Conservation (phyloP, 331 rosid genomes). For the Stylosanthes scabra region DNA sequence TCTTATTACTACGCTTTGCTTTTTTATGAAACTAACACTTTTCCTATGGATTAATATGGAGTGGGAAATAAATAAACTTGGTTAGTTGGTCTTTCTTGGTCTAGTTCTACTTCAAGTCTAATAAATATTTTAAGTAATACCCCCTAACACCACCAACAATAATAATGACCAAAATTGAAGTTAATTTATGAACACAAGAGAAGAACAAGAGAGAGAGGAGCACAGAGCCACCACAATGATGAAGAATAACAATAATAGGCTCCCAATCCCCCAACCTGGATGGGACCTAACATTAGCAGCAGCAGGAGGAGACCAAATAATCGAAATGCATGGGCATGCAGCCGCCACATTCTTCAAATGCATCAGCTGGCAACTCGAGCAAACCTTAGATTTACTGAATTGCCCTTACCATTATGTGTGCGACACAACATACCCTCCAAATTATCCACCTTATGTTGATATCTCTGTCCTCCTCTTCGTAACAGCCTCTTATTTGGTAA, state of each 20-base stretch:
- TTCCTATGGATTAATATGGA: slow-evolving; percentile 2
- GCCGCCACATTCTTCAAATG: slow-evolving; percentile 77
- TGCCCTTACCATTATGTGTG: slow-evolving; percentile 94
- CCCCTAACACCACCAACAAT: slow-evolving; percentile 50
- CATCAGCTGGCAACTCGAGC: slow-evolving; percentile 91
- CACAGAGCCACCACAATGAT: no score
- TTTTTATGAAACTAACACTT: no score
- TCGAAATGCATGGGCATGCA: slow-evolving; percentile 46
- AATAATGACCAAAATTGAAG: slow-evolving; percentile 14
- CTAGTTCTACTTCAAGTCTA: slow-evolving; percentile 53
- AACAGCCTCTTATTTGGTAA: slow-evolving; percentile 61
- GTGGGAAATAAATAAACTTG: slow-evolving; percentile 31
- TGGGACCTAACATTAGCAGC: slow-evolving; percentile 30
- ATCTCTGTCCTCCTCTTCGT: slow-evolving; percentile 58
- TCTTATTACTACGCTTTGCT: slow-evolving; percentile 31
- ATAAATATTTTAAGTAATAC: background rate
- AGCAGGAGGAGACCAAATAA: no score
- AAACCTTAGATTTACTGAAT: slow-evolving; percentile 65
- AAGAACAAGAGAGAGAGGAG: background rate
- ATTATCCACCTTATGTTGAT: slow-evolving; percentile 64
- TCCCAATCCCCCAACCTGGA: slow-evolving; percentile 54
- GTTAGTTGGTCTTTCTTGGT: slow-evolving; percentile 77
- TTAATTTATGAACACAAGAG: slow-evolving; percentile 2
- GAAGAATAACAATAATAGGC: slow-evolving; percentile 40
- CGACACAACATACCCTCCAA: slow-evolving; percentile 68